Conservation (phyloP, 345 rosid genomes). For the Microthlaspi erraticum region DNA sequence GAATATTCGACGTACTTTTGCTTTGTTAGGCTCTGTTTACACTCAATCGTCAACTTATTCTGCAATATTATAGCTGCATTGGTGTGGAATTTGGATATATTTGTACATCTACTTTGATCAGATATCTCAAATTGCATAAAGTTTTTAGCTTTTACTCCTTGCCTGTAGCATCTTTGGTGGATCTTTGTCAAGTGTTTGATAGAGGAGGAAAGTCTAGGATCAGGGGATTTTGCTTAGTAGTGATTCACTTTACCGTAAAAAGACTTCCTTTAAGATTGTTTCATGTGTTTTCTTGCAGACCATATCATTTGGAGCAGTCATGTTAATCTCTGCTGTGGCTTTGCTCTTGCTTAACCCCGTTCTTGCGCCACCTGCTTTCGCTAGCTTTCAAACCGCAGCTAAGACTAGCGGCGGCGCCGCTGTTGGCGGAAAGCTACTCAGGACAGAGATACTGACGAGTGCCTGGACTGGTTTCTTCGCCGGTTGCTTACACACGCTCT, state of each 20-base stretch:
- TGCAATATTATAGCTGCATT: conserved; percentile 9
- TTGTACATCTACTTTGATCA: not conserved
- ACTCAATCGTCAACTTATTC: not conserved
- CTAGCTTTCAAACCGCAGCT: conserved; percentile 68
- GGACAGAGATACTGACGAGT: conserved; percentile 68
- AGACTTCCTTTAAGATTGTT: not conserved
- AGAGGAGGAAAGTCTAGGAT: not conserved
- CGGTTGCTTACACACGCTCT: conserved; percentile 89
- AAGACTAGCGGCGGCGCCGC: conserved; percentile 60
- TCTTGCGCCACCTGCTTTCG: conserved; percentile 79
- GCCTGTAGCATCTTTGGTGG: not conserved
- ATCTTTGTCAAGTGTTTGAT: conserved; percentile 9
- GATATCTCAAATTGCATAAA: not conserved
- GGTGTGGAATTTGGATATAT: not conserved
- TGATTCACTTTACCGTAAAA: not conserved
- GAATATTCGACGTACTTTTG: not conserved
- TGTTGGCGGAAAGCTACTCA: conserved; percentile 59
- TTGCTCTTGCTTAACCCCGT: conserved; percentile 64
- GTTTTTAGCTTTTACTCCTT: not conserved
- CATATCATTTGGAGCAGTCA: conserved; percentile 48
- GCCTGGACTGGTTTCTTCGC: conserved; percentile 98
- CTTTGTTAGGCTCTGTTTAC: not conserved
- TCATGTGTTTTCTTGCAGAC: conserved; percentile 51
- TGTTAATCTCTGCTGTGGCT: conserved; percentile 60
- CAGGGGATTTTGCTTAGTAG: not conserved